Evolutionary conservation across 345 rosid species (phyloP), one percentile per base, ranked within the genome.

Genomic region (Citrus maxima): DNA sequence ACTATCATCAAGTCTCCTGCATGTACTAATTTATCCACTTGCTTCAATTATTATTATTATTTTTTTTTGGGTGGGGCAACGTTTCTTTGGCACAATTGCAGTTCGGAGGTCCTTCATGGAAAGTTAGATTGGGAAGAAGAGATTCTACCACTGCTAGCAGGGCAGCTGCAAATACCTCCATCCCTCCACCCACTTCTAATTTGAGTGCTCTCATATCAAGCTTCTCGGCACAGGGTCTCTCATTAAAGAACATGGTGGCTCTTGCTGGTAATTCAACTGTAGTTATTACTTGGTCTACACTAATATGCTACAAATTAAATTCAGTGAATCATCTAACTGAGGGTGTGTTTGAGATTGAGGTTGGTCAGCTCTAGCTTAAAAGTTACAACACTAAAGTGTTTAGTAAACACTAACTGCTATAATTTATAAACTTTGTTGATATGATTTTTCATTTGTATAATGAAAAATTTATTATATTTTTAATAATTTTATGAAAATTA

Each of bases 31-130:
- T 13, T 13, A 13, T 46, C 1, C 51, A 46, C 18, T 46, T 46
- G 24, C 46, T 19, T n/a, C 54, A 21, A 1, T 32, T 34, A 0
- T 34, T 32, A 0, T 34, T 34, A 32, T 32, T 32, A 3, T 42
- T 42, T 10, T 10, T 12, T 42, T 40, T 40, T 40, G 13, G 49
- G 46, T 2, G 46, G 12, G 42, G 12, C 13, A 40, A 40, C 55
- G 1, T 49, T 49, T 49, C 55, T 3, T 49, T 49, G 21, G 6
- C 65, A 35, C 66, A 35, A 56, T 75, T 80, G 74, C 75, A 87
- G 91, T 37, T 82, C 54, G 93, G 91, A 2, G 91, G 91, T 34
- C 88, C 89, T 10, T 77, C 79, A 7, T 85, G 89, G 91, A 42
- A 79, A 16, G 90, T 88, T 9, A 49, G 30, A n/a, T 7, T 83